Percentiles rank a stretch among this genome's conserved stretches.
Conservation (phyloP, 495 filamentous ascomycete genomes). For the Cryomyces antarcticus region DNA sequence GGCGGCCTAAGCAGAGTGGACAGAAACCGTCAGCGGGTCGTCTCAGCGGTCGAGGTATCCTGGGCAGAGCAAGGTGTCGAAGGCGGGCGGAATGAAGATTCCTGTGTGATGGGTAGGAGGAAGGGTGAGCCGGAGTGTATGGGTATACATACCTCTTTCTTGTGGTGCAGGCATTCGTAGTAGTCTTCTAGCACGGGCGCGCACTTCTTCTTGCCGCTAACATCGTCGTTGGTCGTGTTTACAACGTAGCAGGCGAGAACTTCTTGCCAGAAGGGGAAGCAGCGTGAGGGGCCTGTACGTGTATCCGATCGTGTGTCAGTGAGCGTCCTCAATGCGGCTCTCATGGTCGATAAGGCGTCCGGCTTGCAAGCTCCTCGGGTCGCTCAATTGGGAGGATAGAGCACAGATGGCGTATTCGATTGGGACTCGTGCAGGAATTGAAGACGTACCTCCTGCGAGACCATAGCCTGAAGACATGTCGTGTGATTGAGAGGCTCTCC, state of each 20-base stretch:
- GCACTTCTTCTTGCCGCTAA: slow-evolving; percentile 76
- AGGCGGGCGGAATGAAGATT: too few species aligned
- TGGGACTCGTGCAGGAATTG: too few species aligned
- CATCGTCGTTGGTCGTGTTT: slow-evolving; percentile 33
- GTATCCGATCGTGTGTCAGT: not conserved
- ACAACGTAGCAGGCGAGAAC: slow-evolving; percentile 28
- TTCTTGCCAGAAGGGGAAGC: slow-evolving; percentile 93
- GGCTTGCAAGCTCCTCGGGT: not conserved
- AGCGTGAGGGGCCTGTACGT: slow-evolving; percentile 59
- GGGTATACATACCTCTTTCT: slow-evolving; percentile 59
- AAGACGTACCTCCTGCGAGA: slow-evolving; percentile 8
- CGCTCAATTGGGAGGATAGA: too few species aligned
- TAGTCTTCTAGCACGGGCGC: slow-evolving; percentile 81
- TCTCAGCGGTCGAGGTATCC: too few species aligned
- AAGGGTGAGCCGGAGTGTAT: not conserved
- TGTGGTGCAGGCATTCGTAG: slow-evolving; percentile 95
- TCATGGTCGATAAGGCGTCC: not conserved
- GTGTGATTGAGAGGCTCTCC: not conserved
- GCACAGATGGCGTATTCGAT: too few species aligned
- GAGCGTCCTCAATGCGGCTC: not conserved
- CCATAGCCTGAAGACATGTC: slow-evolving; percentile 18
- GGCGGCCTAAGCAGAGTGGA: slow-evolving; percentile 33
- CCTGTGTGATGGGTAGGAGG: too few species aligned
- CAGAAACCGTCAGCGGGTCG: too few species aligned
- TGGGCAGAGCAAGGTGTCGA: too few species aligned